Base-by-base conservation (phyloP, 169 alveolate species). In the Plasmodium gaboni region DNA sequence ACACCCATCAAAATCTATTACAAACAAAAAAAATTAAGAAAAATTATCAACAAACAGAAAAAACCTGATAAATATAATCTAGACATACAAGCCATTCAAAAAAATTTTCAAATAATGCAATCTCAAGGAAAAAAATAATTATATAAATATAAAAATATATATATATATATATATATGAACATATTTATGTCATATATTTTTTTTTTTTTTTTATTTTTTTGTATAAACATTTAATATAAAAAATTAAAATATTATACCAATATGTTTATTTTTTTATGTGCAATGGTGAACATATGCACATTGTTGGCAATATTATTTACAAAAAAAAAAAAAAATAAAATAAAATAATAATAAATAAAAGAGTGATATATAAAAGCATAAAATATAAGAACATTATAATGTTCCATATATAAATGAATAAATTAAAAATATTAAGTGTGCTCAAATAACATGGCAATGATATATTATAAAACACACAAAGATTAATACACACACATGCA, bases 1-100 rank as follows among this genome's bases (percentile, higher is more conserved):
- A 88, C 95, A 1, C 96, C 96, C 12, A 92, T 94, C 53, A 87
- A 72, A 44, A 83, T 83, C 55, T 83, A 83, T 73, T 83, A 83
- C 59, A 83, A 83, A 63, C 86, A 83, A 60, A 83, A 69, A 53
- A 83, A 15, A 38, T 48, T 48, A 83, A 83, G 91, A 83, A 15
- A 24, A 26, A 68, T 83, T 22, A 44, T 83, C 8, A 83, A 63
- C 65, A 83, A 83, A 63, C 9, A 32, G 13, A 83, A 83, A 48
- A 57, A 42, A 28, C 91, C 91, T 26, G 91, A 83, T 15, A 83
- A 83, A 50, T 83, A 83, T 46, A 83, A 69, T 57, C 53, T 83
- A 12, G 91, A 83, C 32, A 55, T 83, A 55, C 67, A 69, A 10
- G 86, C 83, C 64, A 83, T 83, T 55, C 91, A 83, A 73, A 70